Evolutionary conservation across 257 asterid genomes (phyloP), one percentile per base, ranked within the genome.

Genomic region (Gentiana dahurica): DNA sequence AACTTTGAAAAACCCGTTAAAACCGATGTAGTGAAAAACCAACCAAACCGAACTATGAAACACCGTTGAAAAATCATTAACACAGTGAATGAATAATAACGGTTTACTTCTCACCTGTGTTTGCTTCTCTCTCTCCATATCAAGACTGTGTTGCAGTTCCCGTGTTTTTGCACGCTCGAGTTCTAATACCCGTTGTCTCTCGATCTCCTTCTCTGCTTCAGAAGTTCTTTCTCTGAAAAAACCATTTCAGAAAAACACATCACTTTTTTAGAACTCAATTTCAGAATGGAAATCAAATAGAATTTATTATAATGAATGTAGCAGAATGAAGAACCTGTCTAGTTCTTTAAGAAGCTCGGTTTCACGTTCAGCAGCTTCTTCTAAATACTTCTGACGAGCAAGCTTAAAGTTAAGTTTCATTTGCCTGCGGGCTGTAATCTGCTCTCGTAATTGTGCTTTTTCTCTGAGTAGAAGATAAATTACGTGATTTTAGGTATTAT

Each of bases 81-180:
- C 8, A 58, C n/a, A 43, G 12, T 3, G 36, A 7, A 47, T 7
- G 46, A 10, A 41, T 3, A 41, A 41, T 41, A 5, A 41, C 9
- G 46, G 46, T 41, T 55, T 57, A 60, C 24, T 62, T 36, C 84
- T 71, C 85, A 75, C 98, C 95, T 91, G 98, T 47, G 85, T 73
- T 70, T 79, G 95, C 85, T 75, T 91, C 72, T 91, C 98, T 75
- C 80, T 91, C 90, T 91, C 98, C 71, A 91, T 73, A 45, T 91
- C 98, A 76, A 91, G 93, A 76, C 71, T 83, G 81, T 83, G 92
- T 77, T 76, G 81, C 75, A 91, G 81, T 70, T 91, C 95, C 73
- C 90, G 76, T 52, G 98, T 85, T 81, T 83, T 91, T 51, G 89
- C 83, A 55, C 88, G 93, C 73, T 91, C 98, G 64, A 78, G 78